Evolutionary conservation across 805 yeast species (phyloP).

Genomic region (Yarrowia divulgata): DNA sequence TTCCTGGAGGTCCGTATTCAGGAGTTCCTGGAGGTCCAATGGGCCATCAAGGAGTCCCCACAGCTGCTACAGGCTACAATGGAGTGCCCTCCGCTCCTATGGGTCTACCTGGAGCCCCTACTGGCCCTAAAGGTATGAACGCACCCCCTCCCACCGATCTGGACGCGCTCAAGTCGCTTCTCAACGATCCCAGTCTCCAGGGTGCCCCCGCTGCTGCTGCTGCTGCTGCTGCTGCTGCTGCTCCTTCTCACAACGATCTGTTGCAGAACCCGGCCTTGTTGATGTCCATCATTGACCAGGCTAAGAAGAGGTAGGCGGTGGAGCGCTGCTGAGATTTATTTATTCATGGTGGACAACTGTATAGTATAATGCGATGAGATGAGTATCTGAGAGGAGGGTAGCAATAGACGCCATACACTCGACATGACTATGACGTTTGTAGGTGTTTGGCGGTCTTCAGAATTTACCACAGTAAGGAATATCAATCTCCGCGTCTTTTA

Average conservation of each 20-base stretch:
- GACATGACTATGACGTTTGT: too few species aligned
- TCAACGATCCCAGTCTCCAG: constrained; percentile 16
- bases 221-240: background rate
- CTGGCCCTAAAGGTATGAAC: too few species aligned
- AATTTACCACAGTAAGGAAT: too few species aligned
- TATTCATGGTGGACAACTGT: constrained; percentile 2
- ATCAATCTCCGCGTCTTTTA: too few species aligned
- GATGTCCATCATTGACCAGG: constrained; percentile 28
- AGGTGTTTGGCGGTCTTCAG: too few species aligned
- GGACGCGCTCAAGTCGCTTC: constrained; percentile 1
- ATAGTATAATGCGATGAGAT: constrained; percentile 7
- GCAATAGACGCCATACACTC: too few species aligned
- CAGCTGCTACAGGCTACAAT: too few species aligned
- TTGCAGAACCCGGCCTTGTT: constrained; percentile 25
- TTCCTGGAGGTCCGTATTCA: background rate
- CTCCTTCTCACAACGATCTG: constrained; percentile 5
- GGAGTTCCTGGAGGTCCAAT: background rate
- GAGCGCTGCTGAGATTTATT: background rate
- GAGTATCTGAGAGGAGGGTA: background rate
- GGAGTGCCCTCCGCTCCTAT: background rate
- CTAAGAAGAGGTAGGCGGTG: constrained; percentile 17
- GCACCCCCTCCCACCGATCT: background rate
- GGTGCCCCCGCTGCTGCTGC: background rate
- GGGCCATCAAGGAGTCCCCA: background rate
- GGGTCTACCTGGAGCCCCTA: background rate